Base-by-base conservation (phyloP, 1,284 basidiomycete genomes). In the Athelia psychrophila region DNA sequence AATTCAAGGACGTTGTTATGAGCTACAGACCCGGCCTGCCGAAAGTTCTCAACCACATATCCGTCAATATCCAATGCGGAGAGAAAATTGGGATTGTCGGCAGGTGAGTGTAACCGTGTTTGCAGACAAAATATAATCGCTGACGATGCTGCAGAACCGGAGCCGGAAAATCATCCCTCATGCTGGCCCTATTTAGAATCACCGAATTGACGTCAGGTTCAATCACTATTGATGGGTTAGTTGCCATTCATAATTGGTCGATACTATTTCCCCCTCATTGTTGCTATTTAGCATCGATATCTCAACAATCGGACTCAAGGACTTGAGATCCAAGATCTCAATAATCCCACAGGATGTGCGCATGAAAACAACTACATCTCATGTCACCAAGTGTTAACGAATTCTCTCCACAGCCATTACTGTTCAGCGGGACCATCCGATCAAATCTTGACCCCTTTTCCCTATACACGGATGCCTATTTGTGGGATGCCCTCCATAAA, bases 61-160 rank as follows among this genome's bases (percentile, higher is more conserved):
- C 78, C 45, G 52, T 88, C 64, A 64, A 72, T 51, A 76, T 86
- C 59, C 58, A 76, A 62, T 69, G 86, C 60, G 88, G 88, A 61
- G 88, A 93, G 67, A 92, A 92, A 74, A 89, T 93, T 56, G 88
- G 88, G 51, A 80, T 89, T 25, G 87, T 89, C 22, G 84, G 83
- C 48, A 66, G 77, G 68, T 74, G 44, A 36, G 54, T 47, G 27
- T 47, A 12, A 16, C 44, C 23, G 20, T 5, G n/a, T 18, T 20
- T 1, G 47, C 24, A 5, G 22, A 12, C 5, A 30, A 13, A 30
- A 30, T 6, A 30, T 13, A 5, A 5, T 5, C 5, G 5, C 27
- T 30, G 27, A 30, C 27, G 13, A 6, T 6, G 13, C 27, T n/a
- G 5, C 56, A 68, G 74, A 60, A 74, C 76, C 53, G 76, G 76